These are phyloP conservation scores for Pezicula carpinea DNA, from an alignment of 2,329 filamentous ascomycete species.

Conservation along the genomic window DNA sequence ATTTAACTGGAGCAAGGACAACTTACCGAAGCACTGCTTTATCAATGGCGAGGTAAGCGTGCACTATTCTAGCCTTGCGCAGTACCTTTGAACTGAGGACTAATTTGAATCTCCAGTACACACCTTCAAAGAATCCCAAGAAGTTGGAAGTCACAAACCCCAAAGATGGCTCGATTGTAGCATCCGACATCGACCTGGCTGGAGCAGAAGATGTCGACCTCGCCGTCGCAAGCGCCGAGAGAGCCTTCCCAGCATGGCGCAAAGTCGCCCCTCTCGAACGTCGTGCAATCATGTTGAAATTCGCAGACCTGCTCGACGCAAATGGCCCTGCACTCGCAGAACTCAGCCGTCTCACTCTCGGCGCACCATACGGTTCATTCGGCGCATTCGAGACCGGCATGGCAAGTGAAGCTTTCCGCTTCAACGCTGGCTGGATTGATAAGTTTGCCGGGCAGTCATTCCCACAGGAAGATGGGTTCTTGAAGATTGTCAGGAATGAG, in stretches of 20 bases:
- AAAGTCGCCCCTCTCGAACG: slow-evolving; percentile 33
- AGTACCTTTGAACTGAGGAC: background rate
- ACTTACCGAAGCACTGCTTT: slow-evolving; percentile 38
- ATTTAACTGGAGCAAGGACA: slow-evolving; percentile 30
- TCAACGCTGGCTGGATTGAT: slow-evolving; percentile 35
- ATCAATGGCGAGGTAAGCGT: slow-evolving; percentile 33
- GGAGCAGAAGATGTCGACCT: slow-evolving; percentile 39
- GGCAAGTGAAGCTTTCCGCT: slow-evolving; percentile 24
- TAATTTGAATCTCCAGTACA: slow-evolving; percentile 20
- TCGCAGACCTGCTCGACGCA: slow-evolving; percentile 39
- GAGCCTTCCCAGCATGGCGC: slow-evolving; percentile 42
- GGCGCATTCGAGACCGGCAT: slow-evolving; percentile 38
- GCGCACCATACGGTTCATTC: slow-evolving; percentile 39
- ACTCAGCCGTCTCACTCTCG: slow-evolving; percentile 41
- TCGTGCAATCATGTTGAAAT: slow-evolving; percentile 35
- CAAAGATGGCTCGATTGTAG: slow-evolving; percentile 42
- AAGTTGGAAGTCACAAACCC: slow-evolving; percentile 46
- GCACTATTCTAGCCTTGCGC: background rate
- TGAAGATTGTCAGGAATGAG: slow-evolving; percentile 33
- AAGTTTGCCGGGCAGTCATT: slow-evolving; percentile 34
- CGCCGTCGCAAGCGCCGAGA: slow-evolving; percentile 39
- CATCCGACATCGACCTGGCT: slow-evolving; percentile 38
- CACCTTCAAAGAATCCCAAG: slow-evolving; percentile 38
- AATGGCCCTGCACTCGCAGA: slow-evolving; percentile 31
- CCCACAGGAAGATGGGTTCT: slow-evolving; percentile 41